phyloP scores from a whole-genome alignment of 805 yeast species.

The Yamadazyma takamatsuzukensis region DNA sequence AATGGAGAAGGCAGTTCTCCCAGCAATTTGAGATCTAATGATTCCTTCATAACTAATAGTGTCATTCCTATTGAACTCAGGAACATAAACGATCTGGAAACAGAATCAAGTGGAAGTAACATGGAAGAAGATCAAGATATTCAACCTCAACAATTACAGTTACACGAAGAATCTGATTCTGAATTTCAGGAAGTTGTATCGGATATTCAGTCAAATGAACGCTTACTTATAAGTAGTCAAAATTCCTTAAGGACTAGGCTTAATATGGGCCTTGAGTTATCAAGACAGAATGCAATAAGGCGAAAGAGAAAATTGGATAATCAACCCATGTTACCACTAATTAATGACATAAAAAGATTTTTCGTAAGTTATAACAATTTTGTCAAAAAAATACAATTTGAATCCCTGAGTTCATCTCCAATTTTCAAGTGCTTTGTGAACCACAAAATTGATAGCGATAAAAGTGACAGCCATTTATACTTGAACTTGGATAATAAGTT shows the following conservation, averaged over 20 bases:
- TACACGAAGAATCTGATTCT: too few relatives aligned
- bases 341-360: slow-evolving; percentile 1
- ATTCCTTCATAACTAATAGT: background rate
- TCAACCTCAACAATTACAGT: too few relatives aligned
- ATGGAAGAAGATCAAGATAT: background rate
- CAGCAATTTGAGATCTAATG: background rate
- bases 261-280: too few relatives aligned
- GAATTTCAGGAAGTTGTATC: too few relatives aligned
- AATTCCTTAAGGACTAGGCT: too few relatives aligned
- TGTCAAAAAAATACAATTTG: background rate
- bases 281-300: slow-evolving; percentile 7
- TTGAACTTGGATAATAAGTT: slow-evolving; percentile 7
- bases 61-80: slow-evolving; percentile 1
- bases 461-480: too few relatives aligned
- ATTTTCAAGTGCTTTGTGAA: slow-evolving; percentile 4
- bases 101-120: slow-evolving; percentile 1
- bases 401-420: slow-evolving; percentile 1
- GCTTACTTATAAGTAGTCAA: too few relatives aligned
- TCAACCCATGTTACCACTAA: background rate
- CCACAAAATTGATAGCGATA: slow-evolving; percentile 3
- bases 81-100: background rate
- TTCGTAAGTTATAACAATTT: background rate
- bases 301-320: background rate
- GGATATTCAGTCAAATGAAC: too few relatives aligned
- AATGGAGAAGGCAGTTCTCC: too few relatives aligned